These are phyloP conservation scores for Coriaria nepalensis DNA, from an alignment of 306 rosid species.

Conservation along the genomic window DNA sequence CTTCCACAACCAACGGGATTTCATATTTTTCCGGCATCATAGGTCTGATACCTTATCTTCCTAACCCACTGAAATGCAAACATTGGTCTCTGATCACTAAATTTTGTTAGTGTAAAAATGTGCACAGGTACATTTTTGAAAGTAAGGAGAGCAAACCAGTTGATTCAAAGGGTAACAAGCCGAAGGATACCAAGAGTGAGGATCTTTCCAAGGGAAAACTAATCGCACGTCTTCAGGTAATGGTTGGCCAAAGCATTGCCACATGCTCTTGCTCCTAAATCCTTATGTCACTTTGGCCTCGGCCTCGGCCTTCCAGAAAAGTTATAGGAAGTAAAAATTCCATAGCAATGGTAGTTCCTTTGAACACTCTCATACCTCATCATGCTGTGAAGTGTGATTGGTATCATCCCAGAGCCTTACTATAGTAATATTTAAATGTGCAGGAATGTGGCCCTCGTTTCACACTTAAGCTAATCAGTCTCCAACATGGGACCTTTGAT, in stretches of 20 bases:
- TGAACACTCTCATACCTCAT: background rate
- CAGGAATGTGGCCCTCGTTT: constrained; percentile 96
- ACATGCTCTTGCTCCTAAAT: background rate
- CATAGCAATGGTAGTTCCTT: too few species aligned
- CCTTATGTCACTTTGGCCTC: background rate
- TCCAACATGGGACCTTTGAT: constrained; percentile 87
- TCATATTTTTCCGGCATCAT: constrained; percentile 84
- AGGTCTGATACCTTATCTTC: constrained; percentile 31
- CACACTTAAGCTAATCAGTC: constrained; percentile 60
- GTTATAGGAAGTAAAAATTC: too few species aligned
- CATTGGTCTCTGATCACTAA: constrained; percentile 13
- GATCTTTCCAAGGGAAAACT: constrained; percentile 32
- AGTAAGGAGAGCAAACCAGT: constrained; percentile 46
- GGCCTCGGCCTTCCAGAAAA: background rate
- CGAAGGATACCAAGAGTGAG: constrained; percentile 33
- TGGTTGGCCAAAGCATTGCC: constrained; percentile 9
- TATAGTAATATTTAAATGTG: constrained; percentile 3
- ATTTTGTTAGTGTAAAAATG: constrained; percentile 1
- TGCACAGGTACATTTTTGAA: constrained; percentile 69
- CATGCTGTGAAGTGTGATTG: background rate
- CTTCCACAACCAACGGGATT: constrained; percentile 92
- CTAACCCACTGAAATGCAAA: constrained; percentile 1
- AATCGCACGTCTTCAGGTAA: constrained; percentile 82
- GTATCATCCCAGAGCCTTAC: background rate
- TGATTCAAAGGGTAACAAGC: constrained; percentile 35